Evolutionary conservation across 1,139 yeast genomes (phyloP).

Genomic region (Debaryomyces udenii): DNA sequence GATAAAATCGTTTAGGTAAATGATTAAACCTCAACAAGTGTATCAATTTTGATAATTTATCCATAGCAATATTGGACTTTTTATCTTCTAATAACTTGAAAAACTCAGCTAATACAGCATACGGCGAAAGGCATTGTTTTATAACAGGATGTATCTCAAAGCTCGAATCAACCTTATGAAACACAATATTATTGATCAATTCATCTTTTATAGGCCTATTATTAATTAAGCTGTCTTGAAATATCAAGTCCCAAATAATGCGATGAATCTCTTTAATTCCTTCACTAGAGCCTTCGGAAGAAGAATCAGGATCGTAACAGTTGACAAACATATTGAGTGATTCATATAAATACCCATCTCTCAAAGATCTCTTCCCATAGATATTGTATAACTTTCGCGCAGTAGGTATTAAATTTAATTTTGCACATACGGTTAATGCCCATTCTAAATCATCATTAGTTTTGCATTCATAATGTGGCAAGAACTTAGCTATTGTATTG

Average conservation of each 20-base stretch:
- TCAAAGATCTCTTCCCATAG: slow-evolving; percentile 43
- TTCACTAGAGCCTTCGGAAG: slow-evolving; percentile 17
- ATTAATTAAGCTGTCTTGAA: slow-evolving; percentile 61
- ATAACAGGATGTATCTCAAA: slow-evolving; percentile 56
- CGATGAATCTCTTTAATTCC: slow-evolving; percentile 44
- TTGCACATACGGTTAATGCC: slow-evolving; percentile 63
- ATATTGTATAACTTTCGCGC: slow-evolving; percentile 53
- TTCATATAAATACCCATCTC: slow-evolving; percentile 54
- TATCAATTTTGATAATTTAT: slow-evolving; percentile 43
- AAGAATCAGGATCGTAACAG: slow-evolving; percentile 53
- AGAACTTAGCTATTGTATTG: slow-evolving; percentile 56
- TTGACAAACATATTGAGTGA: slow-evolving; percentile 69
- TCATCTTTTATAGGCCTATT: slow-evolving; percentile 59
- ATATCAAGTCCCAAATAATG: slow-evolving; percentile 50
- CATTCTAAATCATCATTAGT: slow-evolving; percentile 81
- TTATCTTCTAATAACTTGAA: slow-evolving; percentile 35
- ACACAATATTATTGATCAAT: slow-evolving; percentile 55
- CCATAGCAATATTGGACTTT: slow-evolving; percentile 28
- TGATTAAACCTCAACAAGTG: slow-evolving; percentile 65
- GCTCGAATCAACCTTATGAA: slow-evolving; percentile 35
- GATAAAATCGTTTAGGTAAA: slow-evolving; percentile 61
- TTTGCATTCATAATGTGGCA: slow-evolving; percentile 61
- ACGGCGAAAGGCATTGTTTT: slow-evolving; percentile 71
- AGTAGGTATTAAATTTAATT: slow-evolving; percentile 50
- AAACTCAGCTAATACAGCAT: slow-evolving; percentile 63